A percentile compares a stretch with the other conserved stretches of the same genome.
Conservation (phyloP, 176 grass and related monocot genomes). For the Poa annua region DNA sequence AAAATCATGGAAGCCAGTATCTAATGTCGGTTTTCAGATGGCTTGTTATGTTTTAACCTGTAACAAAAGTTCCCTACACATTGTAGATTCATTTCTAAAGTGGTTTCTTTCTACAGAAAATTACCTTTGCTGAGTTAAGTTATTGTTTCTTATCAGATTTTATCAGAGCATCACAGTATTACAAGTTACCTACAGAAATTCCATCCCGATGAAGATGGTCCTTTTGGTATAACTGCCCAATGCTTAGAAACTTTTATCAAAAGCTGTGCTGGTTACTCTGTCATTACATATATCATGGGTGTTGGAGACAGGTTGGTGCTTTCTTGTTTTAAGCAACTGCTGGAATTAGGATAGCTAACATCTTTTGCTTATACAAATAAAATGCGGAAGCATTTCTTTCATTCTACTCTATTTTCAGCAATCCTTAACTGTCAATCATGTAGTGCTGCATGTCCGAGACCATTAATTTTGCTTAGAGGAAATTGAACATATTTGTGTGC, state of each 20-base stretch:
- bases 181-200: slow-evolving; percentile 84
- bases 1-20: background rate
- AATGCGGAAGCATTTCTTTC: background rate
- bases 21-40: slow-evolving; percentile 21
- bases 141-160: slow-evolving; percentile 59
- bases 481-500: background rate
- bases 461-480: background rate
- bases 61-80: slow-evolving; percentile 3
- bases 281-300: slow-evolving; percentile 94
- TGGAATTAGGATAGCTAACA: slow-evolving; percentile 11
- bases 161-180: slow-evolving; percentile 88
- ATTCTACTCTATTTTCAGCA: background rate
- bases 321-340: slow-evolving; percentile 32
- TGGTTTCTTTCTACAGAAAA: slow-evolving; percentile 34
- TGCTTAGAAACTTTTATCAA: slow-evolving; percentile 95
- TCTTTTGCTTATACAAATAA: background rate
- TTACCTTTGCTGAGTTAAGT: slow-evolving; percentile 16
- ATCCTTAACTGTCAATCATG: background rate
- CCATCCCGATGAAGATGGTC: slow-evolving; percentile 82
- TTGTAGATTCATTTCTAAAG: slow-evolving; percentile 20
- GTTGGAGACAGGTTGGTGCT: slow-evolving; percentile 71
- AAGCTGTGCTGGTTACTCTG: slow-evolving; percentile 91
- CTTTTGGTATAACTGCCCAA: slow-evolving; percentile 91
- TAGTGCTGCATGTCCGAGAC: background rate
- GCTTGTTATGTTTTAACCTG: slow-evolving; percentile 14